A percentile compares a stretch with the other conserved stretches of the same genome.
These are phyloP conservation scores for Rhizophagus clarus DNA, from an alignment of 192 early-diverging fungal genomes.

Conservation along the genomic window DNA sequence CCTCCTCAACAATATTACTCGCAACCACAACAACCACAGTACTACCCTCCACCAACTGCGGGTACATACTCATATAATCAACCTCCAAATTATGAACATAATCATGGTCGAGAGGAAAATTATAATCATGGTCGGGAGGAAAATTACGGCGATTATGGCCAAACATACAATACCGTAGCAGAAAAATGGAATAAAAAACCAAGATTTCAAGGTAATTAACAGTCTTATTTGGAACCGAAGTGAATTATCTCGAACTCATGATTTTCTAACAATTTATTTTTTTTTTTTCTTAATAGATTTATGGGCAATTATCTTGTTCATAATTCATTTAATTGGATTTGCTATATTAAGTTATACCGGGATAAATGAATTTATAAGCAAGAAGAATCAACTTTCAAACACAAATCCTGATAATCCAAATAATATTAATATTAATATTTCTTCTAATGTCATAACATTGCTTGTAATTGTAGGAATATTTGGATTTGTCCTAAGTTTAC, in stretches of 20 bases:
- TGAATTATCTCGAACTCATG: too few relatives aligned
- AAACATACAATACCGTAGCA: slow-evolving; percentile 1
- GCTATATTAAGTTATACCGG: slow-evolving; percentile 37
- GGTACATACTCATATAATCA: slow-evolving; percentile 13
- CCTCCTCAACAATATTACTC: slow-evolving; percentile 9
- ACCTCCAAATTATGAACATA: slow-evolving; percentile 26
- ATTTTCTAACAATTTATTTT: background rate
- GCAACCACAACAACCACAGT: background rate
- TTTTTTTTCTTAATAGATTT: slow-evolving; percentile 27
- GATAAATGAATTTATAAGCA: slow-evolving; percentile 32
- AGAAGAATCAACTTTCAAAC: slow-evolving; percentile 23
- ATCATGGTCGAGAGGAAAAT: background rate
- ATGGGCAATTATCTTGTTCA: slow-evolving; percentile 42
- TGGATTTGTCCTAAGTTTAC: slow-evolving; percentile 57
- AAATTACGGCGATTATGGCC: background rate
- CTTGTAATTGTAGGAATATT: slow-evolving; percentile 48
- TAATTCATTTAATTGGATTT: slow-evolving; percentile 41
- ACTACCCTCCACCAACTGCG: background rate
- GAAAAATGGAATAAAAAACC: slow-evolving; percentile 28
- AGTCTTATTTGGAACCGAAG: background rate
- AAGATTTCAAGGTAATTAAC: slow-evolving; percentile 20
- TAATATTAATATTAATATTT: slow-evolving; percentile 44
- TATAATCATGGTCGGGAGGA: too few relatives aligned
- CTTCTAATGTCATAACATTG: slow-evolving; percentile 55
- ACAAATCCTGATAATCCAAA: slow-evolving; percentile 18